Conservation (phyloP, 1,284 basidiomycete species). For the Ganoderma multipileum region DNA sequence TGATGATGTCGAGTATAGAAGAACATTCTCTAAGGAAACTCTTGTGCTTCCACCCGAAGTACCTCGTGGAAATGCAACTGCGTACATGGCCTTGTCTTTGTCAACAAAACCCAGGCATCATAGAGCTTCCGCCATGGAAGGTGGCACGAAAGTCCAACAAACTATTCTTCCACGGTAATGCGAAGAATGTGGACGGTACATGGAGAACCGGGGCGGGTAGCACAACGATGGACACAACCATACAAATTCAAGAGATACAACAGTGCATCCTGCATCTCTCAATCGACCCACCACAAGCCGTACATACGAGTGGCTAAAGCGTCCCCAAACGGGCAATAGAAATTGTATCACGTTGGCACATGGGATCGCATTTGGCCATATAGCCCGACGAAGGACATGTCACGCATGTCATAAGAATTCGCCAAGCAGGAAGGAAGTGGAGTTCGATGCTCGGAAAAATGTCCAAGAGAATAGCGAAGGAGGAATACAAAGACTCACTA, state of each 20-base stretch:
- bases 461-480: background rate
- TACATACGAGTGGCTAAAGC: too few relatives aligned
- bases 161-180: too few relatives aligned
- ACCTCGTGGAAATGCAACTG: background rate
- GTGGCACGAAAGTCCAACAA: too few relatives aligned
- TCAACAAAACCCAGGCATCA: background rate
- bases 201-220: too few relatives aligned
- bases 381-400: background rate
- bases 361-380: background rate
- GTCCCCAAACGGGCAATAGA: background rate
- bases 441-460: background rate
- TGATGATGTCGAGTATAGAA: background rate
- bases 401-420: background rate
- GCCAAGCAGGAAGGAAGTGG: background rate
- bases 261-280: too few relatives aligned
- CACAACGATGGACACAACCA: too few relatives aligned
- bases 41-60: background rate
- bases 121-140: background rate
- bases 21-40: background rate
- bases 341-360: background rate
- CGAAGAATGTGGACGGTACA: too few relatives aligned
- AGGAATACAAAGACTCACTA: slow-evolving; percentile 50
- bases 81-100: background rate
- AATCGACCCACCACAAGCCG: too few relatives aligned
- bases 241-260: too few relatives aligned